Base-by-base conservation (phyloP, 139 green algal species). In the Auxenochlorella protothecoides region DNA sequence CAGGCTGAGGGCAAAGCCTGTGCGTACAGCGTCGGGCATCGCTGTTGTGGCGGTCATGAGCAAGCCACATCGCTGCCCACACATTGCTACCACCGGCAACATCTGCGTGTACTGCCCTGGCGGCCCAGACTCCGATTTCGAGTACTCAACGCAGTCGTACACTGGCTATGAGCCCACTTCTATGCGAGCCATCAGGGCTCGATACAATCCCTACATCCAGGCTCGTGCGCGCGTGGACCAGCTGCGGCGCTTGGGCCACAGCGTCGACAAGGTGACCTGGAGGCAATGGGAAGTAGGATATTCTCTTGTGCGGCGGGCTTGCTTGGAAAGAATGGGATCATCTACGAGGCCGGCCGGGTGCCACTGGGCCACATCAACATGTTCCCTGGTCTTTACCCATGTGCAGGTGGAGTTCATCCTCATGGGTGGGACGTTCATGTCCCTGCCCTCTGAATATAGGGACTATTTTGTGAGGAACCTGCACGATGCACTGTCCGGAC, bases 351-450 rank as follows among this genome's bases (percentile, higher is more conserved):
- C 27, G 27, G 27, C 27, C 27, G 27, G 27, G 27, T 44, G 27
- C 27, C 27, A 44, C 27, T 44, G 27, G 27, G 27, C 27, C 27
- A 44, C 1, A 44, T 44, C 27, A 44, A 44, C 27, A 44, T 44
- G 27, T 44, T 44, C 1, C 27, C 27, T 1, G 27, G 27, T 44
- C 27, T 44, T 44, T 44, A 44, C 59, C 59, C 59, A n/a, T 64
- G 53, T 9, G 55, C 71, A 89, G 84, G 92, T 97, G 27, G 94
- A 98, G 85, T 98, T 93, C 84, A 97, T 98, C 74, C 82, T 98
- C 3, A 98, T 98, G 94, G 93, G 94, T n/a, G 94, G 94, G 65
- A 98, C 94, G 57, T 98, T 98, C 84, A 98, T 98, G 94, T 93
- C 84, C 5, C 80, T 98, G 68, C 93, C 93, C 4, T 53, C 73